Base-by-base conservation (phyloP, 257 asterid genomes). In the Penstemon eatonii region DNA sequence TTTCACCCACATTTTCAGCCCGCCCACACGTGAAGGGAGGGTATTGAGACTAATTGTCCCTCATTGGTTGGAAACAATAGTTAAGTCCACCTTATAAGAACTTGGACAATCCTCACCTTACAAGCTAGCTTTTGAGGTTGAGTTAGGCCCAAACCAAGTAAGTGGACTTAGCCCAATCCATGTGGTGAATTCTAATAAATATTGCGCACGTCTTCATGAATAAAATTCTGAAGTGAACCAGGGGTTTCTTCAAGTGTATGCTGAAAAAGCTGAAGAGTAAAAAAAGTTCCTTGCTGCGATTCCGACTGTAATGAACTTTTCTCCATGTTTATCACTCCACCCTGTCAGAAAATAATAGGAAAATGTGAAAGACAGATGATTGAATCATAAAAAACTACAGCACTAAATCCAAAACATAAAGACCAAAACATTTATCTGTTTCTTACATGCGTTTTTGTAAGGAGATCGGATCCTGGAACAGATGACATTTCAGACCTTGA, bases 261-360 rank as follows among this genome's bases (percentile, higher is more conserved):
- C 84, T 94, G 97, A 76, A 91, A 91, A 59, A 90, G 92, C 85
- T 94, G 99, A 68, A 91, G 95, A 1, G 95, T 83, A 68, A 94
- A 94, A 19, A 93, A 89, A 78, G 73, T 79, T 73, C 96, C 95
- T 70, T 77, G 91, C 88, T 86, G 92, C 40, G 73, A 51, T 58
- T 93, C 96, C 2, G 88, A 60, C 66, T 78, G 84, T 46, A 65
- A 60, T 51, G 82, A 43, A 50, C 73, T 72, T 49, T 71, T 85
- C 58, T 73, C 90, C 56, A 75, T 65, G 50, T 80, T 86, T 47
- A 79, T 37, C 65, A 56, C 73, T 62, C 86, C 95, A 74, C 91
- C 96, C 96, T 94, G 84, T 58, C 64, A 74, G 65, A 65, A 63
- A 62, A 69, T 63, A 57, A 52, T 18, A 65, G 63, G 49, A 66